These are phyloP conservation scores for Suillus decipiens DNA, from an alignment of 768 basidiomycete genomes.

Conservation along the genomic window DNA sequence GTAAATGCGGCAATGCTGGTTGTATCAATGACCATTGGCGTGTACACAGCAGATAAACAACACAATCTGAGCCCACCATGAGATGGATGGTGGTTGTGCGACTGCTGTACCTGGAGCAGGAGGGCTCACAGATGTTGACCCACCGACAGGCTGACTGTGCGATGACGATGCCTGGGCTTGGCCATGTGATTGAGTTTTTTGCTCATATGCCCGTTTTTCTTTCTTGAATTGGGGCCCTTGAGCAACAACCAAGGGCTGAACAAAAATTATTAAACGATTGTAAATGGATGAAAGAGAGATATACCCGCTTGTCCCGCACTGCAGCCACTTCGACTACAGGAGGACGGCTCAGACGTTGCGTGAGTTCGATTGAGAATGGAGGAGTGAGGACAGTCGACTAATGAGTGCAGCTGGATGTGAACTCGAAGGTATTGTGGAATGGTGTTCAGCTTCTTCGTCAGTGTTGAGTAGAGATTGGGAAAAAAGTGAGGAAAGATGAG, in stretches of 20 bases:
- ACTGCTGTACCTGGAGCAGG: neutral
- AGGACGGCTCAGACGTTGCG: neutral
- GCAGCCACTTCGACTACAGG: neutral
- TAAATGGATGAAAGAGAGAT: neutral
- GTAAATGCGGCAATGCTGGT: neutral
- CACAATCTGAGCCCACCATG: neutral
- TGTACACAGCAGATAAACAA: neutral
- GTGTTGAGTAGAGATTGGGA: neutral
- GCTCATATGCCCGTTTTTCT: neutral
- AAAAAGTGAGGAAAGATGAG: neutral
- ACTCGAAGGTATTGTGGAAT: neutral
- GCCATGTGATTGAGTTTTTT: neutral
- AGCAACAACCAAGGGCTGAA: neutral
- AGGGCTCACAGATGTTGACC: neutral
- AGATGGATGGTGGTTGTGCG: neutral
- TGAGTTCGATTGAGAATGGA: neutral
- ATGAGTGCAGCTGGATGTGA: neutral
- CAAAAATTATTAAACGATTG: neutral
- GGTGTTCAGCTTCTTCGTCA: neutral
- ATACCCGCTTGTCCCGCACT: neutral
- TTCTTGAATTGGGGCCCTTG: neutral
- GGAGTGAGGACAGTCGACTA: neutral
- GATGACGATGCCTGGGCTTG: neutral
- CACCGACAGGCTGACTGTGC: neutral
- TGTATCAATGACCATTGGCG: neutral